These are phyloP conservation scores for Fusarium pseudograminearum DNA, from an alignment of 2,329 filamentous ascomycete species.

Conservation along the genomic window DNA sequence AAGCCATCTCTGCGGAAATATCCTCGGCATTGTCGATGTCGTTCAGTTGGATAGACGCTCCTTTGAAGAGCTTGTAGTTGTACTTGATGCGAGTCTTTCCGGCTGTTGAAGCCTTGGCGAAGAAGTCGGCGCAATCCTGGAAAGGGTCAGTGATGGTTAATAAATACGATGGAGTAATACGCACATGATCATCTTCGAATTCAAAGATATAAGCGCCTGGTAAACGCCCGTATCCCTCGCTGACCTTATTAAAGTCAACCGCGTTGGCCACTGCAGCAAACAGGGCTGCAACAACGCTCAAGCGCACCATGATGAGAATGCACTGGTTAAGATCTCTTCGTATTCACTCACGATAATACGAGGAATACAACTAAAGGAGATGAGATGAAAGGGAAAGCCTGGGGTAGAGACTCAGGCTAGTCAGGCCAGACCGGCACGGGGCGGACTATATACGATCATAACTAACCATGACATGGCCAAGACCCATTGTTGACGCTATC, in stretches of 20 bases:
- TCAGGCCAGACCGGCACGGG: constrained; percentile 5
- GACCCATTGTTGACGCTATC: constrained; percentile 15
- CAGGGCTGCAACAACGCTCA: constrained; percentile 51
- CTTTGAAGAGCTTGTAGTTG: constrained; percentile 65
- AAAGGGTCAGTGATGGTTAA: background rate
- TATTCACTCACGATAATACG: constrained; percentile 21
- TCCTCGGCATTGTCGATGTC: constrained; percentile 59
- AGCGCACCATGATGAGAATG: constrained; percentile 52
- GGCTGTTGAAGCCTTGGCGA: constrained; percentile 44
- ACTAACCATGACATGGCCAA: background rate
- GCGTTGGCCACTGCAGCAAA: constrained; percentile 52
- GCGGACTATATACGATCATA: constrained; percentile 36
- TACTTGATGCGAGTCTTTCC: constrained; percentile 62
- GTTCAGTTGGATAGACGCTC: constrained; percentile 65
- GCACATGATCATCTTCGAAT: constrained; percentile 63
- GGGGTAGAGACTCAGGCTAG: background rate
- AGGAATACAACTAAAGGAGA: constrained; percentile 3
- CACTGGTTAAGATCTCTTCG: constrained; percentile 6
- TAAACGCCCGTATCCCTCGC: constrained; percentile 48
- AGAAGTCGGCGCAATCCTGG: constrained; percentile 37
- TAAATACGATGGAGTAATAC: constrained; percentile 11
- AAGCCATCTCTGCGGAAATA: constrained; percentile 56
- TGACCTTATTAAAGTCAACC: constrained; percentile 43
- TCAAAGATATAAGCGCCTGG: constrained; percentile 66
- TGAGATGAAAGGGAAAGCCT: constrained; percentile 4